These are phyloP conservation scores for Penicillium coffeae DNA, from an alignment of 495 filamentous ascomycete species.

Conservation along the genomic window DNA sequence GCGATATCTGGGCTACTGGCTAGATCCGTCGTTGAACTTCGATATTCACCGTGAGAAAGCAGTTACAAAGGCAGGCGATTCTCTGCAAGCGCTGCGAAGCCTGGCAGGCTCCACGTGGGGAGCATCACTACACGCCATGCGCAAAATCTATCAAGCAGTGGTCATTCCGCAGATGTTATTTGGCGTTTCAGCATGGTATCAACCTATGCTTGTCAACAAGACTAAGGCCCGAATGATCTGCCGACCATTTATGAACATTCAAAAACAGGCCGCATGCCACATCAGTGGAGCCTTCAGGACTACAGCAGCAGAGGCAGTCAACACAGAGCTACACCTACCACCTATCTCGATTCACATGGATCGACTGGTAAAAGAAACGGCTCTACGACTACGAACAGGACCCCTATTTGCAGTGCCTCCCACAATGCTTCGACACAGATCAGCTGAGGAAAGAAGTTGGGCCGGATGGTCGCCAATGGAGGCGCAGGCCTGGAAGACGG, in stretches of 20 bases:
- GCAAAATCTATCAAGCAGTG: constrained; percentile 16
- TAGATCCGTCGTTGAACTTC: constrained; percentile 15
- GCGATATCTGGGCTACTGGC: constrained; percentile 13
- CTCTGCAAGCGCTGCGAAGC: constrained; percentile 8
- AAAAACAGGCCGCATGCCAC: constrained; percentile 6
- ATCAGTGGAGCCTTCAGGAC: constrained; percentile 12
- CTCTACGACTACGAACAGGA: constrained; percentile 6
- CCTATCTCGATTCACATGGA: constrained; percentile 12
- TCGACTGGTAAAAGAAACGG: constrained; percentile 8
- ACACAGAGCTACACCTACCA: constrained; percentile 13
- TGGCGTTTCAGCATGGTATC: constrained; percentile 9
- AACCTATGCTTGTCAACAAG: too few species aligned
- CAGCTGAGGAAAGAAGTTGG: too few species aligned
- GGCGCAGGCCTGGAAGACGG: constrained; percentile 11
- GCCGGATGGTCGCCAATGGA: constrained; percentile 12
- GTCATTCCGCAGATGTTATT: constrained; percentile 19
- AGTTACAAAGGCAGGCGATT: constrained; percentile 7
- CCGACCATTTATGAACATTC: too few species aligned
- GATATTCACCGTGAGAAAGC: constrained; percentile 2
- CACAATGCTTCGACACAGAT: too few species aligned
- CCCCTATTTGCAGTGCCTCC: too few species aligned
- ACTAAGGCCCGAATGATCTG: too few species aligned
- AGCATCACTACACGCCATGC: constrained; percentile 3
- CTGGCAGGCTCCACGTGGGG: constrained; percentile 15
- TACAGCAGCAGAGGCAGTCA: background rate